These are phyloP conservation scores for Colletotrichum endophyticum DNA, from an alignment of 2,329 filamentous ascomycete genomes.

Conservation along the genomic window DNA sequence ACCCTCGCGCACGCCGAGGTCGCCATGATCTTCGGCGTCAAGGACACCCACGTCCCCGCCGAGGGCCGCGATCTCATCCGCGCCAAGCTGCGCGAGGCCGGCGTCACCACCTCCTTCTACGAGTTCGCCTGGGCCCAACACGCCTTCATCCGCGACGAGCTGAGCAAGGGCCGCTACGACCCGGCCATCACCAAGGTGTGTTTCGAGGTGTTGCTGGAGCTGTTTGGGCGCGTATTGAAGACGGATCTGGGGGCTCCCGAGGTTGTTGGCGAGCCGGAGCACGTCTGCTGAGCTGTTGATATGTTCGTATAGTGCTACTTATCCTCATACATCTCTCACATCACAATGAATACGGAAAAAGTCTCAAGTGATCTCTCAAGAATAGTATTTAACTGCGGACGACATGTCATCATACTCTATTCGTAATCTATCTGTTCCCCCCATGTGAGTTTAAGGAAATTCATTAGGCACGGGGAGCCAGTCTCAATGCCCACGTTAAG, in stretches of 20 bases:
- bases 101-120: conserved; percentile 79
- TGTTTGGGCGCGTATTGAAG: conserved; percentile 81
- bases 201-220: conserved; percentile 87
- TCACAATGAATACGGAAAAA: background rate
- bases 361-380: background rate
- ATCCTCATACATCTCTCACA: background rate
- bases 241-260: conserved; percentile 76
- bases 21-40: conserved; percentile 89
- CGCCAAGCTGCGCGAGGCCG: conserved; percentile 78
- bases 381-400: conserved; percentile 25
- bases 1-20: conserved; percentile 81
- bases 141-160: conserved; percentile 91
- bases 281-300: conserved; percentile 63
- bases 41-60: conserved; percentile 88
- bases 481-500: conserved; percentile 15
- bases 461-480: conserved; percentile 19
- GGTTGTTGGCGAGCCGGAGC: conserved; percentile 68
- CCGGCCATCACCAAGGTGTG: conserved; percentile 85
- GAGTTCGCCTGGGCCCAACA: conserved; percentile 95
- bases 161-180: conserved; percentile 93
- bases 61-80: conserved; percentile 84
- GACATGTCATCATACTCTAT: conserved; percentile 21
- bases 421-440: conserved; percentile 15
- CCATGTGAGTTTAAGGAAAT: conserved; percentile 1
- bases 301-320: background rate